Percentiles rank a stretch among this genome's conserved stretches.
phyloP scores from a whole-genome alignment of 352 stramenopile genomes.

The Phytophthora sansomeana region DNA sequence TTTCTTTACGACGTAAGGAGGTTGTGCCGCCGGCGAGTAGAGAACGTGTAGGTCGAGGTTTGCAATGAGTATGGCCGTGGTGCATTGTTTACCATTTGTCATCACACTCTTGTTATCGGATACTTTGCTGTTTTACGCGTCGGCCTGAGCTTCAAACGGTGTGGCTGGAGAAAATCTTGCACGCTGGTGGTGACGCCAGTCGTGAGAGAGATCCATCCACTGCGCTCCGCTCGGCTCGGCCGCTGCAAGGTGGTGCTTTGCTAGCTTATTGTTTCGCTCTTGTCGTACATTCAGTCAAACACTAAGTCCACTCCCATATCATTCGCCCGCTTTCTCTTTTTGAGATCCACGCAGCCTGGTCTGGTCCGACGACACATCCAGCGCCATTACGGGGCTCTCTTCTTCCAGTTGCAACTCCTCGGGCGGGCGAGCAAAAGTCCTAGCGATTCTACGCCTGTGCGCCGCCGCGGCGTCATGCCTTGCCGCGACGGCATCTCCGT shows the following conservation, averaged over 20 bases:
- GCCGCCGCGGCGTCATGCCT: slow-evolving; percentile 16
- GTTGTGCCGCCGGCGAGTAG: slow-evolving; percentile 14
- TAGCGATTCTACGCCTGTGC: slow-evolving; percentile 21
- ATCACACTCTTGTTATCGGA: slow-evolving; percentile 34
- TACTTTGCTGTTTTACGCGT: slow-evolving; percentile 37
- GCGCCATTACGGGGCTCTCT: slow-evolving; percentile 27
- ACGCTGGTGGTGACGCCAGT: slow-evolving; percentile 17
- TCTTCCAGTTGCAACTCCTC: slow-evolving; percentile 22
- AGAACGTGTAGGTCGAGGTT: slow-evolving; percentile 19
- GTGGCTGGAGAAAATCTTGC: slow-evolving; percentile 15
- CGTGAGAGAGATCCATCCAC: slow-evolving; percentile 1
- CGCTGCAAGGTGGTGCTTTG: slow-evolving; percentile 17
- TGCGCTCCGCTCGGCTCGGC: slow-evolving; percentile 1
- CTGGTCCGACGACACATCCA: slow-evolving; percentile 22
- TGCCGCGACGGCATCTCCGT: slow-evolving; percentile 10
- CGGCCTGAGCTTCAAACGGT: slow-evolving; percentile 5
- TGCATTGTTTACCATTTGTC: slow-evolving; percentile 33
- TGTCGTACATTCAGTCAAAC: slow-evolving; percentile 34
- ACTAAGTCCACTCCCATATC: slow-evolving; percentile 15
- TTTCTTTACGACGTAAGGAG: slow-evolving; percentile 94
- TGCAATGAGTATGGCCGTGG: slow-evolving; percentile 30
- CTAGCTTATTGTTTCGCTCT: slow-evolving; percentile 22
- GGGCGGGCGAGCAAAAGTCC: slow-evolving; percentile 13
- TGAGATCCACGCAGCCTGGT: slow-evolving; percentile 30
- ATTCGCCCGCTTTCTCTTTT: slow-evolving; percentile 24